Evolutionary conservation across 805 yeast species (phyloP).

Genomic region (Candida namnaoensis): DNA sequence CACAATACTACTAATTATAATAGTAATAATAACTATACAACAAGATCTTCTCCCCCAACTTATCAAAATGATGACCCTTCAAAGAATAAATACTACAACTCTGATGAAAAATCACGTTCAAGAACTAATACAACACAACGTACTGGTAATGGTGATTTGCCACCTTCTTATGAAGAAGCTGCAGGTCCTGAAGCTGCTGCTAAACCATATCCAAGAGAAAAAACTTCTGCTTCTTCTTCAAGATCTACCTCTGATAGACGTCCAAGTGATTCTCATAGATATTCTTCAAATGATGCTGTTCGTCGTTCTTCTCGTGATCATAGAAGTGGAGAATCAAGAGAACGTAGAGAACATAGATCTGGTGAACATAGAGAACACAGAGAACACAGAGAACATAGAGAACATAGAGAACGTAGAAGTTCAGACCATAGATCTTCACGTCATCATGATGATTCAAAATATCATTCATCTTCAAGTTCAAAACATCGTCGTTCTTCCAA

Average conservation of each 20-base stretch:
- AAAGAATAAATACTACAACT: slow-evolving; percentile 21
- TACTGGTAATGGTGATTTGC: slow-evolving; percentile 29
- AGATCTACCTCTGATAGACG: slow-evolving; percentile 9
- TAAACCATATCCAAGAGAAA: slow-evolving; percentile 47
- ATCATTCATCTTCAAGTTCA: slow-evolving; percentile 5
- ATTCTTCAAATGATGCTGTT: too few species aligned
- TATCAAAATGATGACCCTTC: too few species aligned
- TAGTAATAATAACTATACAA: slow-evolving; percentile 18
- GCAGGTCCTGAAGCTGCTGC: slow-evolving; percentile 38
- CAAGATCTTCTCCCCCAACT: slow-evolving; percentile 11
- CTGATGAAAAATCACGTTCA: slow-evolving; percentile 13
- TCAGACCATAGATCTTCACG: slow-evolving; percentile 11
- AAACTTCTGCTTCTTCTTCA: slow-evolving; percentile 21
- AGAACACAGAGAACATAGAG: slow-evolving; percentile 6
- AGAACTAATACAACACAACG: too few species aligned
- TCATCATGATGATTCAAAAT: slow-evolving; percentile 9
- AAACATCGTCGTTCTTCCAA: slow-evolving; percentile 17
- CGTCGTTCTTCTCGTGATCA: too few species aligned
- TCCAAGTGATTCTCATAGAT: slow-evolving; percentile 7
- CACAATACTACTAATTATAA: too few species aligned
- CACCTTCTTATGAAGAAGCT: slow-evolving; percentile 67
- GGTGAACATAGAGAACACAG: slow-evolving; percentile 14
- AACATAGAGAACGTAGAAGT: slow-evolving; percentile 8
- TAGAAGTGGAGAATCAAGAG: too few species aligned
- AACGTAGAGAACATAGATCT: too few species aligned